Base-by-base conservation (phyloP, 352 stramenopile species). In the Phytophthora tentaculata region DNA sequence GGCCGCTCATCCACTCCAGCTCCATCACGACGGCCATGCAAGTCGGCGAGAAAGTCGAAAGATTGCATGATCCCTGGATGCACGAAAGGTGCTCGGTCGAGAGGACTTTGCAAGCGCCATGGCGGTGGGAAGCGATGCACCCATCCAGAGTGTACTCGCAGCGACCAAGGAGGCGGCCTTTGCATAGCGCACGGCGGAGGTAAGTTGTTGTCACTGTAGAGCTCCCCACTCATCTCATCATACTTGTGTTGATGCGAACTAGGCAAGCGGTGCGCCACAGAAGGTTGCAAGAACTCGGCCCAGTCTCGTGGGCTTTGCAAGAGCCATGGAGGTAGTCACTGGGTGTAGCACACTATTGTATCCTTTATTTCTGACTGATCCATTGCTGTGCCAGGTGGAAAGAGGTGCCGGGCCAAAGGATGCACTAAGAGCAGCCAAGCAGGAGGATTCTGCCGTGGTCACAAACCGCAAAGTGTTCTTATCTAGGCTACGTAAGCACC, bases 281-380 rank as follows among this genome's bases (percentile, higher is more conserved):
- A 69, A 59, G 80, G 71, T 28, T 96, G 88, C 76, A 86, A 84
- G 28, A 96, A 96, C 56, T 92, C 86, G 0, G 86, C 88, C 2
- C 87, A 95, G 57, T 95, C 86, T 22, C 83, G 82, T 20, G 89
- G 89, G 35, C 68, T 95, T 0, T 96, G 89, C 79, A 96, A 96
- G 68, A 94, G 74, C 35, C 89, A 96, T 26, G 89, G 89, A 76
- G 89, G 89, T 92, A 75, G n/a, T 17, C n/a, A 43, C 35, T 10
- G 14, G 32, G 16, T 17, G 7, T 2, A 7, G 7, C 14, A 44
- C 10, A 54, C 6, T 24, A 50, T 26, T 35, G 20, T 19, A 13
- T 48, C 9, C 26, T 56, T 12, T 52, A 35, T 8, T 19, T 54
- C 51, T 69, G 8, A 74, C 17, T 20, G 6, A 39, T 47, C 2